Percentiles rank a stretch among this genome's conserved stretches.
Conservation (phyloP, 768 basidiomycete genomes). For the Megacollybia marginata region DNA sequence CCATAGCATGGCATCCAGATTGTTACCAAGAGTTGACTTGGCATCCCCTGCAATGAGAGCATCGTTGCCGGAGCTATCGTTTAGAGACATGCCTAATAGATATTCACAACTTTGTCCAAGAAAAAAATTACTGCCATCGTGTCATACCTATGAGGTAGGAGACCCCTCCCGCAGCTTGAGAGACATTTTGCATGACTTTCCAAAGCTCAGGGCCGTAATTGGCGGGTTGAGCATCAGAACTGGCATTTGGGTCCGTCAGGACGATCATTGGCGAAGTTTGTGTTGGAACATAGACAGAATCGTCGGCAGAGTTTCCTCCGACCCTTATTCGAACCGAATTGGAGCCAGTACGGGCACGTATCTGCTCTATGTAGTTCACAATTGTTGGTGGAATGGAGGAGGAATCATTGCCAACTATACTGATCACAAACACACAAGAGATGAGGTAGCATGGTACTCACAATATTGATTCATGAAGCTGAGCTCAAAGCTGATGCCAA, state of each 20-base stretch:
- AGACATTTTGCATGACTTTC: constrained; percentile 35
- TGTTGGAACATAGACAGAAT: constrained; percentile 32
- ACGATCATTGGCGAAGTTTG: constrained; percentile 36
- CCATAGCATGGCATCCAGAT: constrained; percentile 37
- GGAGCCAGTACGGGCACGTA: constrained; percentile 39
- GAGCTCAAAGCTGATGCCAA: constrained; percentile 62
- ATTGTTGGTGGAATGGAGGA: constrained; percentile 43
- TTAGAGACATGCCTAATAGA: constrained; percentile 32
- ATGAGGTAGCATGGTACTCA: constrained; percentile 15
- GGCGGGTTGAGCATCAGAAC: constrained; percentile 39
- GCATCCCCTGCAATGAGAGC: constrained; percentile 26
- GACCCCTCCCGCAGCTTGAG: constrained; percentile 18
- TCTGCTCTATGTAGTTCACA: constrained; percentile 50
- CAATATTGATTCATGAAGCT: constrained; percentile 54
- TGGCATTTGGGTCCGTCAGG: constrained; percentile 24
- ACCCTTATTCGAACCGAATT: constrained; percentile 38
- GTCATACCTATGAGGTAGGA: constrained; percentile 24
- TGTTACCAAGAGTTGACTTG: constrained; percentile 26
- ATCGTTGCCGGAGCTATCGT: constrained; percentile 29
- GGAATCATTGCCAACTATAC: constrained; percentile 45
- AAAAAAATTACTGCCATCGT: no score
- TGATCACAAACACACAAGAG: background rate
- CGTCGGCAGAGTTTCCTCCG: constrained; percentile 41
- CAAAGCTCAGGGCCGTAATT: constrained; percentile 40
- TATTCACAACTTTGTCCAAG: constrained; percentile 5